phyloP scores from a whole-genome alignment of 2,329 filamentous ascomycete genomes.

The Paramyrothecium sp. region DNA sequence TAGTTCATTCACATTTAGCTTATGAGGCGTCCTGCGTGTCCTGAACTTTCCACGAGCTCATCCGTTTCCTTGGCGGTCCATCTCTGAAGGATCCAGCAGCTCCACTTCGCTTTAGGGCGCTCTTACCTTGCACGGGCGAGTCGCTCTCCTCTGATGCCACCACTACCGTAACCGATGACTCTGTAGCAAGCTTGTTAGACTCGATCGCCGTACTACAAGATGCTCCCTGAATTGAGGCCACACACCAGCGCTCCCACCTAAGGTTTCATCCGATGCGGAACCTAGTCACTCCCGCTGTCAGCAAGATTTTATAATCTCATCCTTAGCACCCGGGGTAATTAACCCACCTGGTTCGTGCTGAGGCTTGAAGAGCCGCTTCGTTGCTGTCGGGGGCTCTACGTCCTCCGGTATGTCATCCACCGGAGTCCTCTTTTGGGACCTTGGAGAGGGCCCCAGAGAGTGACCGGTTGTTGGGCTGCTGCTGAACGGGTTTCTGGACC shows the following conservation, averaged over 20 bases:
- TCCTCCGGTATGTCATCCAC: not conserved
- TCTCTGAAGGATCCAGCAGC: not conserved
- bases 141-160: not conserved
- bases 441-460: not conserved
- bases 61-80: not conserved
- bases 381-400: not conserved
- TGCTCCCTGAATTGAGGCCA: not conserved
- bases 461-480: slow-evolving; percentile 3
- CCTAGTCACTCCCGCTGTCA: not conserved
- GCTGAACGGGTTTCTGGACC: slow-evolving; percentile 6
- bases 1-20: not conserved
- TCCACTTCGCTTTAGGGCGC: not conserved
- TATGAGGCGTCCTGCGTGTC: not conserved
- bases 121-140: not conserved
- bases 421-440: not conserved
- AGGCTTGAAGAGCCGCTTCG: not conserved
- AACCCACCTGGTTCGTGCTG: not conserved
- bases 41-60: too few species aligned
- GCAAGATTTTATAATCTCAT: not conserved
- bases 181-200: not conserved
- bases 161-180: not conserved
- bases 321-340: not conserved
- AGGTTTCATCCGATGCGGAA: not conserved
- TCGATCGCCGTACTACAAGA: not conserved
- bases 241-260: not conserved